A percentile compares a stretch with the other conserved stretches of the same genome.
Conservation (phyloP, 768 basidiomycete genomes). For the Lactarius deliciosus region DNA sequence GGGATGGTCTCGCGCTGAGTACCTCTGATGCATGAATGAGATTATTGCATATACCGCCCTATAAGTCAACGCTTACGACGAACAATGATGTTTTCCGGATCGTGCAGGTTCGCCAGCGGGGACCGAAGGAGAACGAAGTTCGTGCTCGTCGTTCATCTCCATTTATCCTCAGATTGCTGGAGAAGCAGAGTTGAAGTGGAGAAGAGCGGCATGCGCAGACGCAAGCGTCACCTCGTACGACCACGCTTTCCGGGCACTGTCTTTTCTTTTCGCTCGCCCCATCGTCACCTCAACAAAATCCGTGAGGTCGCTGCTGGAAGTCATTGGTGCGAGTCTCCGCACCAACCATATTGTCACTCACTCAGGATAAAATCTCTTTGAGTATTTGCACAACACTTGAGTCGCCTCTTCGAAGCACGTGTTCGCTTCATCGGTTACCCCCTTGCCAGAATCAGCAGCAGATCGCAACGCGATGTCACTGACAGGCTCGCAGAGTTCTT, state of each 20-base stretch:
- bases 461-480: neutral
- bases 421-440: neutral
- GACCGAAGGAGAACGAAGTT: too few species aligned
- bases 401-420: neutral
- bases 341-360: neutral
- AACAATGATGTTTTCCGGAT: too few species aligned
- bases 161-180: too few species aligned
- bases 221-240: neutral
- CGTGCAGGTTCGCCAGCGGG: too few species aligned
- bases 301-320: neutral
- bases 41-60: too few species aligned
- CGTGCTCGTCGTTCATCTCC: too few species aligned
- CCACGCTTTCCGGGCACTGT: neutral
- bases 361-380: neutral
- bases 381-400: neutral
- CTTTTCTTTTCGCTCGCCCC: neutral
- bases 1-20: too few species aligned
- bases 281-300: neutral
- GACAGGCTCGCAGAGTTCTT: neutral
- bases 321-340: neutral
- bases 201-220: neutral
- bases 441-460: neutral
- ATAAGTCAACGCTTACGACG: too few species aligned
- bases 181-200: neutral
- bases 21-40: too few species aligned